Evolutionary conservation across 139 green algal species (phyloP), one percentile per base, ranked within the genome.

Genomic region (Nannochloris sp.): DNA sequence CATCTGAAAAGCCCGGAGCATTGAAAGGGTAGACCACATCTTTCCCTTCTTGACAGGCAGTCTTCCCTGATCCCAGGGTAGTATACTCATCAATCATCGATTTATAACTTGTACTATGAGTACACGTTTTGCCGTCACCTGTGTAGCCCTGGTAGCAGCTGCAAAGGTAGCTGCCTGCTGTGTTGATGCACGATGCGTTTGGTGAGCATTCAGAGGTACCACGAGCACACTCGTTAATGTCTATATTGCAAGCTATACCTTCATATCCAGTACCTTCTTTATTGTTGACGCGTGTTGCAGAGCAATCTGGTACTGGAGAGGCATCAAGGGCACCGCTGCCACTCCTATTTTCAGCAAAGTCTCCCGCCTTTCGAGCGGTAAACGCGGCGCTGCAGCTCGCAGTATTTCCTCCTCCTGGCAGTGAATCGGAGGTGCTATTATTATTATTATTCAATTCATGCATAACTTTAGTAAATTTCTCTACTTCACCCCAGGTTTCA

Each of bases 181-280:
- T 75, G 68, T 88, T 81, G 38, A 70, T 65, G 66, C 81, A 88
- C 9, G 38, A 64, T 15, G 79, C 73, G 48, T 80, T 71, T 0
- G 54, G 12, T 36, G 60, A 39, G 45, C 81, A 87, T 7, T 48
- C 46, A 6, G 65, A 44, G 1, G 68, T 80, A 23, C 51, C 65
- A 1, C 81, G 42, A 2, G 72, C 64, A 45, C 81, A 87, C 44
- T 87, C 81, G 53, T 87, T 81, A 48, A 87, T 74, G 37, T 86
- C 76, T 13, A 72, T 48, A 25, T 65, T 44, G 71, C 81, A 87
- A 12, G 6, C 6, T 24, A 66, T 38, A 3, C 73, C 73, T 38
- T 85, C 78, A 53, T 45, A 75, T 34, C 73, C 67, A 30, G 66
- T 69, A 25, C 65, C 65, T 33, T 15, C 25, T 15, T 27, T 46